These are phyloP conservation scores for Hansenula anomala DNA, from an alignment of 1,139 yeast species.

Conservation along the genomic window DNA sequence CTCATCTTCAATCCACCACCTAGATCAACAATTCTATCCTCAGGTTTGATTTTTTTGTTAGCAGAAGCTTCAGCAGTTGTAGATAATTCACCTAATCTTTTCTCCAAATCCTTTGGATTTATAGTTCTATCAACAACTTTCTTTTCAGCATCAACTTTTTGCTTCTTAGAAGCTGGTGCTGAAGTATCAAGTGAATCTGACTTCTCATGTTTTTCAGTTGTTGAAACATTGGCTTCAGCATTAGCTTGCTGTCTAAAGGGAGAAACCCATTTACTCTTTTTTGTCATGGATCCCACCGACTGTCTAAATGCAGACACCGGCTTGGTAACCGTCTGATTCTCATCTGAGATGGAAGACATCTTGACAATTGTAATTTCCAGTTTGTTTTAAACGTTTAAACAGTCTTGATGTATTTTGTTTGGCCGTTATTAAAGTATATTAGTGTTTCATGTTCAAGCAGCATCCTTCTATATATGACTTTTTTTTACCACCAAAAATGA, in stretches of 20 bases:
- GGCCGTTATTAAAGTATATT: no score
- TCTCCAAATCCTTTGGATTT: background rate
- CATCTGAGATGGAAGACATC: slow-evolving; percentile 1
- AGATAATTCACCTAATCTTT: background rate
- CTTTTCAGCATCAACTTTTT: background rate
- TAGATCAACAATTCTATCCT: slow-evolving; percentile 39
- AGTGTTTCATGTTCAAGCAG: background rate
- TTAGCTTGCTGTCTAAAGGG: slow-evolving; percentile 37
- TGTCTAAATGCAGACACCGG: slow-evolving; percentile 1
- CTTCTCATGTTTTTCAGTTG: background rate
- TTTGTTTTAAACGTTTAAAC: no score
- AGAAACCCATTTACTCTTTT: slow-evolving; percentile 42
- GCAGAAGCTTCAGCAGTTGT: background rate
- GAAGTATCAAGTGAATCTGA: background rate
- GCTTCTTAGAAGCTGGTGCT: slow-evolving; percentile 1
- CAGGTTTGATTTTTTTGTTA: slow-evolving; percentile 6
- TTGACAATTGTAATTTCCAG: background rate
- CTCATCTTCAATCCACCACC: slow-evolving; percentile 51
- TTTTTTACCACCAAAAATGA: background rate
- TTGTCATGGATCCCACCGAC: slow-evolving; percentile 23
- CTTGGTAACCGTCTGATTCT: background rate
- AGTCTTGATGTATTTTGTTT: no score
- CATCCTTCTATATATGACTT: background rate
- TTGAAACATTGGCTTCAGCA: background rate
- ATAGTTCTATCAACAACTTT: background rate